Base-by-base conservation (phyloP, 2,329 filamentous ascomycete genomes). In the Tolypocladium amazonense region DNA sequence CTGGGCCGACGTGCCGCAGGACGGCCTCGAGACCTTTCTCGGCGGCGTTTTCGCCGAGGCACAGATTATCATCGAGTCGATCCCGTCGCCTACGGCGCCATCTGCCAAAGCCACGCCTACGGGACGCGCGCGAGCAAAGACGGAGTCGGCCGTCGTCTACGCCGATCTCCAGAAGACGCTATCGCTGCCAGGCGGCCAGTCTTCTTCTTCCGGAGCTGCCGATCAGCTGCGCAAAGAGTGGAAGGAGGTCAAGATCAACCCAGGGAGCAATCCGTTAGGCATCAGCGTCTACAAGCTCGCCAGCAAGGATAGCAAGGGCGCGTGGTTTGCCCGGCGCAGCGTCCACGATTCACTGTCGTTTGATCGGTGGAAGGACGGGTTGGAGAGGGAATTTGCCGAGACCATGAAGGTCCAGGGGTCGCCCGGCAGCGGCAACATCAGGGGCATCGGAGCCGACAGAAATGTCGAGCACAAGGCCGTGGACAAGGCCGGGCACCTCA, bases 241-340 rank as follows among this genome's bases (percentile, higher is more conserved):
- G 92, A 96, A 95, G 72, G 88, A 91, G 50, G 76, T 92, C 68
- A 93, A 91, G 73, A 74, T 90, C 59, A 84, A 81, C 50, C 73
- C 82, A 3, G 86, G 81, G 65, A 87, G 92, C 25, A 94, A 95
- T 68, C 89, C 90, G 0, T 77, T 90, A 11, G 85, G 81, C 0
- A 86, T 97, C 62, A 81, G 79, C 59, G 85, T 97, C 30, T 96
- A 89, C 76, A 96, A 95, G 72, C 80, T 94, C 61, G 76, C 81
- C 0, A 84, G 88, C 2, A 88, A 89, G 66, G 93, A 97, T 72
- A 86, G 90, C 43, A 87, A 87, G 64, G 93, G 92, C 2, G 81
- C 89, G 9, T 97, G 93, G 93, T 97, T 97, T 73, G 90, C 90
- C 30, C 79, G 93, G 59, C 80, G 88, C 56, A 96, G 91, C 70